These are phyloP conservation scores for Yamadazyma pseudoaaseri DNA, from an alignment of 1,139 yeast genomes.

Conservation along the genomic window DNA sequence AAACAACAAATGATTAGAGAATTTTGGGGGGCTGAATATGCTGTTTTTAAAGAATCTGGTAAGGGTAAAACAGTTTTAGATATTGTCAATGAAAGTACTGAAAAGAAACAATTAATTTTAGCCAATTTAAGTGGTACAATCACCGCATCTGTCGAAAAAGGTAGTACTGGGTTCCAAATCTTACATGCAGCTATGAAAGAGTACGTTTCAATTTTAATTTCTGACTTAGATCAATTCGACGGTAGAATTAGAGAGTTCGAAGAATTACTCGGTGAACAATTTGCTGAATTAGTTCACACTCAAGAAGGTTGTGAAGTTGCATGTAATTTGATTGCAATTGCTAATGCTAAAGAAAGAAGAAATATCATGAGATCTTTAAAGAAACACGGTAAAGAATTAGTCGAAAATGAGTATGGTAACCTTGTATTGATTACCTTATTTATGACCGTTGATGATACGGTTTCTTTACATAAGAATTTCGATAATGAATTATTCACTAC, in stretches of 20 bases:
- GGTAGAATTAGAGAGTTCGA: constrained; percentile 77
- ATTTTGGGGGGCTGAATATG: constrained; percentile 97
- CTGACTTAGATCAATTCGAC: constrained; percentile 43
- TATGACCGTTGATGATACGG: constrained; percentile 93
- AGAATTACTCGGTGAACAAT: constrained; percentile 80
- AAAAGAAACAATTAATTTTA: constrained; percentile 76
- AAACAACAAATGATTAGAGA: constrained; percentile 89
- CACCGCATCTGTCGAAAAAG: constrained; percentile 89
- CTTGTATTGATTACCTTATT: constrained; percentile 74
- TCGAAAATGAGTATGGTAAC: constrained; percentile 85
- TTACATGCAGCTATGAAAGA: constrained; percentile 96
- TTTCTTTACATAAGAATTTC: constrained; percentile 73
- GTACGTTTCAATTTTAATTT: constrained; percentile 67
- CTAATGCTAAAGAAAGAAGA: constrained; percentile 93
- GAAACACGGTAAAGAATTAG: constrained; percentile 69
- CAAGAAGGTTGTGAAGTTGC: constrained; percentile 94
- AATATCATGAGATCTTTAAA: constrained; percentile 67
- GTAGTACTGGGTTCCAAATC: constrained; percentile 94
- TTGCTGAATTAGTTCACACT: constrained; percentile 94
- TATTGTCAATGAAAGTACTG: constrained; percentile 68
- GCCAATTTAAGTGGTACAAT: constrained; percentile 80
- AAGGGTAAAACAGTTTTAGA: constrained; percentile 63
- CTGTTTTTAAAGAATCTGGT: constrained; percentile 80
- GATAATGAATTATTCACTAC: constrained; percentile 54
- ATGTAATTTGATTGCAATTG: constrained; percentile 70